Evolutionary conservation across 2,329 filamentous ascomycete species (phyloP).

Genomic region (Penicillium sp.): DNA sequence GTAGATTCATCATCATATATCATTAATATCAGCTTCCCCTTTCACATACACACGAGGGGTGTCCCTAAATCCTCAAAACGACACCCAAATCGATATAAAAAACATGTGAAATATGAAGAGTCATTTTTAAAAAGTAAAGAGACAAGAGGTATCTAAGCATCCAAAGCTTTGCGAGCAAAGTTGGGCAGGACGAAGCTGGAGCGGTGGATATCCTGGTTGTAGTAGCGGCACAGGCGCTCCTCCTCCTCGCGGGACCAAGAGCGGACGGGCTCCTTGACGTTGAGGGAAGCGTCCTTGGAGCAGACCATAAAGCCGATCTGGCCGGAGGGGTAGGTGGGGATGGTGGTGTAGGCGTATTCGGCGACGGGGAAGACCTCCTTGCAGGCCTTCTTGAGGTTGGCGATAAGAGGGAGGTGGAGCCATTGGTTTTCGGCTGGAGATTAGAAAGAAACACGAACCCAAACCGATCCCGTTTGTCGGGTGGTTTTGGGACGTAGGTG

Average conservation of each 20-base stretch:
- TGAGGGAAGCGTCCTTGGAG: conserved; percentile 85
- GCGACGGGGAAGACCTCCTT: conserved; percentile 95
- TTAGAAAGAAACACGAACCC: conserved; percentile 32
- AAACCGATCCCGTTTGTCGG: conserved; percentile 39
- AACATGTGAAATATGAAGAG: conserved; percentile 21
- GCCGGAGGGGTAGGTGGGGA: conserved; percentile 97
- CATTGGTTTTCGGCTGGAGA: conserved; percentile 93
- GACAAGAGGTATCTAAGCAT: conserved; percentile 25
- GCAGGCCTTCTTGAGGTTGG: conserved; percentile 95
- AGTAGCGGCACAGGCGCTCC: conserved; percentile 92
- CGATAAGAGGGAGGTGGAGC: conserved; percentile 94
- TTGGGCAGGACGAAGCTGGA: conserved; percentile 91
- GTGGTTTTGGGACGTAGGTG: conserved; percentile 34
- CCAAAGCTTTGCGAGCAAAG: conserved; percentile 80
- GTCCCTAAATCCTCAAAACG: conserved; percentile 12
- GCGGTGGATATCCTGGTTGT: conserved; percentile 96
- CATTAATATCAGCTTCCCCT: conserved; percentile 21
- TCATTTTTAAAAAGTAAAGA: conserved; percentile 27
- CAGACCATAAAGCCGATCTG: conserved; percentile 99
- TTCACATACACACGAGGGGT: not conserved
- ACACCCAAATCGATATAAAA: conserved; percentile 9
- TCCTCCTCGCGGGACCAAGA: conserved; percentile 85
- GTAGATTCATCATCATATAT: conserved; percentile 28
- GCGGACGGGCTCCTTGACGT: conserved; percentile 85
- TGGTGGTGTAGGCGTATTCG: conserved; percentile 98